Percentiles rank a stretch among this genome's conserved stretches.
Conservation (phyloP, 768 basidiomycete genomes). For the Cyclocybe aegerita region DNA sequence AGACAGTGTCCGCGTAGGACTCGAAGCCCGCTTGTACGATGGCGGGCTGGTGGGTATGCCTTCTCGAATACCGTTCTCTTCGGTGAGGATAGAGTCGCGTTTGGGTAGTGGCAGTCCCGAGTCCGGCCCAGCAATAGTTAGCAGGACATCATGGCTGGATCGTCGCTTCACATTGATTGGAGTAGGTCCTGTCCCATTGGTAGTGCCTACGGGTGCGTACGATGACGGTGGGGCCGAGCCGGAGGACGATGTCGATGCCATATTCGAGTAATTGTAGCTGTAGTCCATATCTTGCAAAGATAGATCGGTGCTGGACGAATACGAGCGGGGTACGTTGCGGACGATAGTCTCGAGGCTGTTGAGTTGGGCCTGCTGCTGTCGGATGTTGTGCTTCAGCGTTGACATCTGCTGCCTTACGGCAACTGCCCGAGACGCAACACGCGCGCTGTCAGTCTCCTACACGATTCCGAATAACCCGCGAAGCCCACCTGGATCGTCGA, state of each 20-base stretch:
- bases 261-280: constrained; percentile 30
- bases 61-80: constrained; percentile 62
- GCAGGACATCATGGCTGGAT: constrained; percentile 71
- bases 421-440: constrained; percentile 38
- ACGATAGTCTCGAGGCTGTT: constrained; percentile 68
- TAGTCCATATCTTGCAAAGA: background rate
- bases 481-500: constrained; percentile 66
- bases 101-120: constrained; percentile 69
- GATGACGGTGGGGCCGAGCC: constrained; percentile 30
- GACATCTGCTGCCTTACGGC: constrained; percentile 79
- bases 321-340: constrained; percentile 65
- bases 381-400: constrained; percentile 76
- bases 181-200: constrained; percentile 23
- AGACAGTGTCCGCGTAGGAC: constrained; percentile 77
- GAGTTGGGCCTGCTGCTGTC: constrained; percentile 82
- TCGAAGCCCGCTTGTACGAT: constrained; percentile 52
- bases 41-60: constrained; percentile 55
- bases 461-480: background rate
- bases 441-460: constrained; percentile 8
- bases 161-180: constrained; percentile 56
- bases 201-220: constrained; percentile 26
- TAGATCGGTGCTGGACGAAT: constrained; percentile 33
- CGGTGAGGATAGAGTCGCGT: constrained; percentile 41
- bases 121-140: too few relatives aligned
- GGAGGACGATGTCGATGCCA: constrained; percentile 32